Conservation (phyloP, 768 basidiomycete species). For the Lentinula boryana region DNA sequence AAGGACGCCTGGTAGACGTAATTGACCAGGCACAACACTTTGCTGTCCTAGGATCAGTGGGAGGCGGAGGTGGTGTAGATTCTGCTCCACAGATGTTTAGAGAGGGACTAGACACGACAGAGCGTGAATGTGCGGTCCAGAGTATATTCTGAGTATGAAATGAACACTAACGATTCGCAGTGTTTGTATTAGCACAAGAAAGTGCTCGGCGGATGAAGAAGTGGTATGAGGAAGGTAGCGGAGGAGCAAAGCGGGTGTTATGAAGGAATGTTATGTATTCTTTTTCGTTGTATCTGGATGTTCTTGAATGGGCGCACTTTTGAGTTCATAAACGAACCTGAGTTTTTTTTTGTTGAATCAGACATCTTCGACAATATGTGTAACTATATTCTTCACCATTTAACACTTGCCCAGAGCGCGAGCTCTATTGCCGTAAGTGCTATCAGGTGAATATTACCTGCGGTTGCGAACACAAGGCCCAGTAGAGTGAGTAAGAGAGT, state of each 20-base stretch:
- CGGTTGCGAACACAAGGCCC: slow-evolving; percentile 51
- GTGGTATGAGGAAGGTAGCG: slow-evolving; percentile 74
- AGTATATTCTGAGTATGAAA: not conserved
- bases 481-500: slow-evolving; percentile 55
- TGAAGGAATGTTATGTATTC: slow-evolving; percentile 16
- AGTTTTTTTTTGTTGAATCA: slow-evolving; percentile 11
- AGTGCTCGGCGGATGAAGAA: slow-evolving; percentile 68
- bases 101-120: slow-evolving; percentile 89
- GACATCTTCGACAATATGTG: not conserved
- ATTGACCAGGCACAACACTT: slow-evolving; percentile 90
- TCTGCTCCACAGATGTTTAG: slow-evolving; percentile 62
- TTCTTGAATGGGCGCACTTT: slow-evolving; percentile 23
- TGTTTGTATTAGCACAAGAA: slow-evolving; percentile 83
- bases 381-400: slow-evolving; percentile 49
- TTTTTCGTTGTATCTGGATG: slow-evolving; percentile 18
- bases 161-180: slow-evolving; percentile 29
- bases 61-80: slow-evolving; percentile 44
- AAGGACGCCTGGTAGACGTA: slow-evolving; percentile 66
- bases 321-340: slow-evolving; percentile 67
- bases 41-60: slow-evolving; percentile 60
- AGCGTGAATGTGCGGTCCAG: slow-evolving; percentile 77
- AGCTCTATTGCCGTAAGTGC: slow-evolving; percentile 60
- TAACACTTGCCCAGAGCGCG: slow-evolving; percentile 71
- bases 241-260: slow-evolving; percentile 32
- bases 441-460: slow-evolving; percentile 63